A percentile compares a stretch with the other conserved stretches of the same genome.
phyloP scores from a whole-genome alignment of 1,284 basidiomycete genomes.

The Moniliophthora roreri region DNA sequence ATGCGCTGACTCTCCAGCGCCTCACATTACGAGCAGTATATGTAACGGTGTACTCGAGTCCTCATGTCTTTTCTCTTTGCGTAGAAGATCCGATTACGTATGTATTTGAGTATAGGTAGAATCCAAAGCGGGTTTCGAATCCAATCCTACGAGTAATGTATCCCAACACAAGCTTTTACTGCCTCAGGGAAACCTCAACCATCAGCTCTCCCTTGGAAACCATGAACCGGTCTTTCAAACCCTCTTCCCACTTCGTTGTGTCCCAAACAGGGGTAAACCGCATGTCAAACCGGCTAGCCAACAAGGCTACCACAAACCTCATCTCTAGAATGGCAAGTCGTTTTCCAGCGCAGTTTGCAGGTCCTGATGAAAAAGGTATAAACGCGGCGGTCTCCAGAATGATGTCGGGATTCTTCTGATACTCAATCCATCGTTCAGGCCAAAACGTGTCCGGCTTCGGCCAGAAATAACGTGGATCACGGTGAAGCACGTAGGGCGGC shows the following conservation, averaged over 20 bases:
- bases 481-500: constrained; percentile 37
- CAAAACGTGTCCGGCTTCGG: constrained; percentile 39
- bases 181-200: too few relatives aligned
- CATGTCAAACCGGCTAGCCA: constrained; percentile 31
- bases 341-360: constrained; percentile 34
- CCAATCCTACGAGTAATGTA: too few relatives aligned
- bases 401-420: constrained; percentile 16
- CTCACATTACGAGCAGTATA: too few relatives aligned
- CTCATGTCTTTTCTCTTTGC: too few relatives aligned
- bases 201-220: constrained; percentile 24
- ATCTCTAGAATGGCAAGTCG: constrained; percentile 31
- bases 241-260: constrained; percentile 24
- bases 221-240: constrained; percentile 29
- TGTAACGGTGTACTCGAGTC: too few relatives aligned
- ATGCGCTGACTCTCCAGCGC: too few relatives aligned
- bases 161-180: too few relatives aligned
- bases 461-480: constrained; percentile 40
- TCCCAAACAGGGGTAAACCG: constrained; percentile 26
- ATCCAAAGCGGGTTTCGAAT: too few relatives aligned
- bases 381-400: constrained; percentile 23
- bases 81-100: too few relatives aligned
- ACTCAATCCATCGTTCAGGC: constrained; percentile 40
- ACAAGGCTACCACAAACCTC: constrained; percentile 23
- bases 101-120: too few relatives aligned
- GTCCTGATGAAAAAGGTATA: constrained; percentile 33